phyloP scores from a whole-genome alignment of 345 rosid genomes.

The Eucalyptus polyanthemos region DNA sequence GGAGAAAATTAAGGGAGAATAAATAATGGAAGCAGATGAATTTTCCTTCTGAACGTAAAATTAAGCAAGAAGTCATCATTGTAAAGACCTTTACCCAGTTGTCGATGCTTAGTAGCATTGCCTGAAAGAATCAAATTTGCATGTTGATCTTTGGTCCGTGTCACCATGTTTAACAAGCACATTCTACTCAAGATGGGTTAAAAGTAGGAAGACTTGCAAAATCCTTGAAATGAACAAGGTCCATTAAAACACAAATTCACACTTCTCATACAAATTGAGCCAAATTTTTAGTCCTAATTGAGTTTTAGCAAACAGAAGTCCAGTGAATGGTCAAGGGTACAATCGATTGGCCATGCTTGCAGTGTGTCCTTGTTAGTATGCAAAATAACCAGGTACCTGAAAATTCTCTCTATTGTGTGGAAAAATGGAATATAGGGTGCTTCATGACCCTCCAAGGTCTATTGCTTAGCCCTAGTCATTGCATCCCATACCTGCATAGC shows the following conservation, averaged over 20 bases:
- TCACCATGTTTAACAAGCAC: too few species aligned
- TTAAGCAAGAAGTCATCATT: neutral
- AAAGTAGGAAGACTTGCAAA: neutral
- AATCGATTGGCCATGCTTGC: neutral
- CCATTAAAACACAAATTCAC: too few species aligned
- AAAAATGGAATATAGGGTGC: constrained; percentile 17
- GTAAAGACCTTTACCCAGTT: neutral
- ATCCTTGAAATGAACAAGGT: too few species aligned
- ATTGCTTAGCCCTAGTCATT: too few species aligned
- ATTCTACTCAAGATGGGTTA: neutral
- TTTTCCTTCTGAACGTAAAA: too few species aligned
- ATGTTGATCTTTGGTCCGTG: neutral
- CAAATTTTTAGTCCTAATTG: neutral
- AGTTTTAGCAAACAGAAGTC: too few species aligned
- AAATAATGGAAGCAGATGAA: neutral
- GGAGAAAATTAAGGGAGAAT: too few species aligned
- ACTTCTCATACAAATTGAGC: too few species aligned
- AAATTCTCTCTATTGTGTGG: constrained; percentile 5
- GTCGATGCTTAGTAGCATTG: neutral
- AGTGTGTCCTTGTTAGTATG: neutral
- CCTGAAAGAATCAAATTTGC: neutral
- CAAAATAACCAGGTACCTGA: neutral
- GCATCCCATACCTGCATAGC: accelerated
- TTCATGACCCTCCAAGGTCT: constrained; percentile 9
- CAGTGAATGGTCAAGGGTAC: accelerated